Base-by-base conservation (phyloP, 805 yeast genomes). In the Candida manassasensis region DNA sequence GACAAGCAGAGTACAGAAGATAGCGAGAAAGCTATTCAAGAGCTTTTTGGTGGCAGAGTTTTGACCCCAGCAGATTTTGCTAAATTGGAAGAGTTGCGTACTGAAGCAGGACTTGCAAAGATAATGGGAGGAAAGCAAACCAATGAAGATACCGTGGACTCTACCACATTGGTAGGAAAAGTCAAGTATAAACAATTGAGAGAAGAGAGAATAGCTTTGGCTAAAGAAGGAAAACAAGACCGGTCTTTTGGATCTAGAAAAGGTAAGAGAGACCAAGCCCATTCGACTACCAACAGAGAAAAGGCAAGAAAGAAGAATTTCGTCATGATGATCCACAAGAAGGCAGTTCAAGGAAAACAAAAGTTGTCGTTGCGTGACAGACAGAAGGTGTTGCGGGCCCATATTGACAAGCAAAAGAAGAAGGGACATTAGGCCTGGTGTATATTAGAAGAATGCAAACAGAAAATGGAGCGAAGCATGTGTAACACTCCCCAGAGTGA, bases 31-130 rank as follows among this genome's bases (percentile, higher is more conserved):
- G 58, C 59, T 14, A 61, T 60, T 66, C 64, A 69, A 37, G 78
- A 78, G 38, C 46, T 86, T 44, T 83, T 81, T 25, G 72, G 84
- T n/a, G 73, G 78, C 32, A 78, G 84, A 48, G 83, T 93, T 41
- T 72, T 93, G 48, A 93, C 99, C 0, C 98, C 99, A 15, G 97
- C 97, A 1, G 99, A 93, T 67, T 93, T 89, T 56, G 96, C 96
- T 43, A 90, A 90, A 62, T 71, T 93, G 50, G 90, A 90, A 52
- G 96, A 93, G 60, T 73, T 93, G 49, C 77, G 79, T 52, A 70
- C 77, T 12, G 80, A 84, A 59, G 95, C 96, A 4, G 96, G 96
- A 47, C 72, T 89, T 32, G 84, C 84, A 36, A 84, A 84, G 58
- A 55, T 81, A 19, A 66, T 88, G 77, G 89, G 90, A 27, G 65